These are phyloP conservation scores for Solanum rostratum DNA, from an alignment of 257 asterid species.

Conservation along the genomic window DNA sequence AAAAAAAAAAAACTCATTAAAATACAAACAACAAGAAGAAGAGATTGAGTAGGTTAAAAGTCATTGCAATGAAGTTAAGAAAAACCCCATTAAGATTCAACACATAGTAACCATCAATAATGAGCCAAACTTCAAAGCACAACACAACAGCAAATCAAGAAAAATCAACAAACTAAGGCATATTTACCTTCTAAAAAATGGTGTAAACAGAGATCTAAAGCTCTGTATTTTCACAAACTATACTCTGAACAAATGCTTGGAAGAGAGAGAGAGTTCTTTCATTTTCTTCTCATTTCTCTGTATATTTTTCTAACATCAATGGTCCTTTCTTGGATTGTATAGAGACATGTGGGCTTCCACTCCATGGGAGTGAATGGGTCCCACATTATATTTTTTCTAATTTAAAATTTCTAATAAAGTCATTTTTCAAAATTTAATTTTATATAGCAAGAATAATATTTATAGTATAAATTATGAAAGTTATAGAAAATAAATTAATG, in stretches of 20 bases:
- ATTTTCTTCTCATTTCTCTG: neutral
- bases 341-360: slow-evolving; percentile 1
- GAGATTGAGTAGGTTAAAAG: neutral
- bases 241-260: neutral
- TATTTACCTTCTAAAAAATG: neutral
- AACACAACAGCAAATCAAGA: neutral
- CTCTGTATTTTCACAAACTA: neutral
- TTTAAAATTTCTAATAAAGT: neutral
- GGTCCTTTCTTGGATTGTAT: neutral
- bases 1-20: neutral
- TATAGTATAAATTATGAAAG: neutral
- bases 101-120: neutral
- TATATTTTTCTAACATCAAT: neutral
- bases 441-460: neutral
- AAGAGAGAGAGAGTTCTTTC: neutral
- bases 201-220: neutral
- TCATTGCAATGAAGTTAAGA: neutral
- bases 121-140: neutral
- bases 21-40: neutral
- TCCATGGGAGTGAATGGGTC: neutral
- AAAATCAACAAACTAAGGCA: neutral
- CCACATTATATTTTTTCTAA: neutral
- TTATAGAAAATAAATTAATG: neutral
- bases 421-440: neutral
- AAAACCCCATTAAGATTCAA: neutral